These are phyloP conservation scores for Tetraselmis striata DNA, from an alignment of 139 green algal species.

Conservation along the genomic window DNA sequence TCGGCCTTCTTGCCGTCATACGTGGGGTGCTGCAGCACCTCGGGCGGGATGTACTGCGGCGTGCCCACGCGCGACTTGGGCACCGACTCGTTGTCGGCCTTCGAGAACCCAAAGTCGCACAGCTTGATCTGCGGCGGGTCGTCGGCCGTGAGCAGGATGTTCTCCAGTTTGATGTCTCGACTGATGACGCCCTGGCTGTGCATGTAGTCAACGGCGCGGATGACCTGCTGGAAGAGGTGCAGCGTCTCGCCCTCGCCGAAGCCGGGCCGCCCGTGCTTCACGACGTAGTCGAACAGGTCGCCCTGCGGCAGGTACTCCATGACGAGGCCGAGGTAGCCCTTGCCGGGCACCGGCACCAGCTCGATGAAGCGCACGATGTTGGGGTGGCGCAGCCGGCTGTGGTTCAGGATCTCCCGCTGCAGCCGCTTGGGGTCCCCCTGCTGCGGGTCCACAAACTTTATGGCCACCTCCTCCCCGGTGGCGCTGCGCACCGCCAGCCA, in stretches of 20 bases:
- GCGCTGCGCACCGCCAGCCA: neutral
- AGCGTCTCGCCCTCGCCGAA: neutral
- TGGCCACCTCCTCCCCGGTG: conserved; percentile 3
- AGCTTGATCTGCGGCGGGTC: neutral
- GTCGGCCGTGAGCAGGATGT: neutral
- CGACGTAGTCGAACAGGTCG: neutral
- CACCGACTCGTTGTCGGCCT: conserved; percentile 14
- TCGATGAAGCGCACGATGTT: neutral
- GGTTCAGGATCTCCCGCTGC: neutral
- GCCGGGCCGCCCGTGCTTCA: neutral
- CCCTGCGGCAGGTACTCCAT: neutral
- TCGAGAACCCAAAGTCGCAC: conserved; percentile 2
- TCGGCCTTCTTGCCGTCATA: conserved; percentile 27
- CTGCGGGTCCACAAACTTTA: conserved; percentile 7
- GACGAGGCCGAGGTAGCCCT: neutral
- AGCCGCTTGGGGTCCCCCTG: neutral
- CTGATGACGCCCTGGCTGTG: neutral
- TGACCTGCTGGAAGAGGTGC: neutral
- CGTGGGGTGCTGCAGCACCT: conserved; percentile 14
- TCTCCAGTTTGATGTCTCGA: neutral
- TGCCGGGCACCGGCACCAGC: neutral
- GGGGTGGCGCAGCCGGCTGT: neutral
- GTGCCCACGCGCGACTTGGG: conserved; percentile 20
- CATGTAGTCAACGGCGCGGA: neutral
- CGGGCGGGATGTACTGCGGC: conserved; percentile 26